A percentile compares a stretch with the other conserved stretches of the same genome.
Evolutionary conservation across 805 yeast genomes (phyloP).

Genomic region (Martiniozyma abietophila): DNA sequence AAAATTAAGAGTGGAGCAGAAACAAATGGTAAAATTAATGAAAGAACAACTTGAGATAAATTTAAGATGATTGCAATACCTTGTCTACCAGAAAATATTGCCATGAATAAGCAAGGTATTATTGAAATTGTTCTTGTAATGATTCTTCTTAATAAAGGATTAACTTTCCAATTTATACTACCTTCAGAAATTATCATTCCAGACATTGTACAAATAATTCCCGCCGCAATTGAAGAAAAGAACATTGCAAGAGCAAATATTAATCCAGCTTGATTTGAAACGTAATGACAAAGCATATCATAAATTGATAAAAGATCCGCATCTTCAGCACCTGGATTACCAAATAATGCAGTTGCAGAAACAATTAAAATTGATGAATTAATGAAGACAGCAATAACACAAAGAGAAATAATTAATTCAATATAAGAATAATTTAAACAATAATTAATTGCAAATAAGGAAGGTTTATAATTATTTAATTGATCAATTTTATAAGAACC

Average conservation of each 20-base stretch:
- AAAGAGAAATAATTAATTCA: slow-evolving; percentile 62
- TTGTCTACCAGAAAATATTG: slow-evolving; percentile 57
- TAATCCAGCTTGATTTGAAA: slow-evolving; percentile 75
- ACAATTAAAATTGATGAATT: slow-evolving; percentile 77
- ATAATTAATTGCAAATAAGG: slow-evolving; percentile 60
- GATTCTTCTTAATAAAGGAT: slow-evolving; percentile 74
- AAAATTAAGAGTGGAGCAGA: slow-evolving; percentile 81
- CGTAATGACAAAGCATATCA: slow-evolving; percentile 43
- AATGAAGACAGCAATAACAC: slow-evolving; percentile 77
- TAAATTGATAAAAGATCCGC: slow-evolving; percentile 82
- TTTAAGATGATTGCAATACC: slow-evolving; percentile 71
- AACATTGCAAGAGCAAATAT: slow-evolving; percentile 77
- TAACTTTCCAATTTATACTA: slow-evolving; percentile 68
- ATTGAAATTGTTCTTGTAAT: slow-evolving; percentile 72
- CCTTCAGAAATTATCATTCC: slow-evolving; percentile 94
- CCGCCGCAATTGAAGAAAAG: slow-evolving; percentile 84
- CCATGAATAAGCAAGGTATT: slow-evolving; percentile 69
- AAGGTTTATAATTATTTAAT: slow-evolving; percentile 47
- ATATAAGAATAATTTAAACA: slow-evolving; percentile 62
- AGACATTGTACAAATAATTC: slow-evolving; percentile 86
- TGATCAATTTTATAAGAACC: slow-evolving; percentile 15
- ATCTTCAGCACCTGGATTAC: slow-evolving; percentile 58
- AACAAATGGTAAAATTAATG: slow-evolving; percentile 73
- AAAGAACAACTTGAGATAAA: slow-evolving; percentile 77
- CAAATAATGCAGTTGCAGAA: slow-evolving; percentile 69